Evolutionary conservation across 345 rosid genomes (phyloP).

Genomic region (Dimocarpus longan): DNA sequence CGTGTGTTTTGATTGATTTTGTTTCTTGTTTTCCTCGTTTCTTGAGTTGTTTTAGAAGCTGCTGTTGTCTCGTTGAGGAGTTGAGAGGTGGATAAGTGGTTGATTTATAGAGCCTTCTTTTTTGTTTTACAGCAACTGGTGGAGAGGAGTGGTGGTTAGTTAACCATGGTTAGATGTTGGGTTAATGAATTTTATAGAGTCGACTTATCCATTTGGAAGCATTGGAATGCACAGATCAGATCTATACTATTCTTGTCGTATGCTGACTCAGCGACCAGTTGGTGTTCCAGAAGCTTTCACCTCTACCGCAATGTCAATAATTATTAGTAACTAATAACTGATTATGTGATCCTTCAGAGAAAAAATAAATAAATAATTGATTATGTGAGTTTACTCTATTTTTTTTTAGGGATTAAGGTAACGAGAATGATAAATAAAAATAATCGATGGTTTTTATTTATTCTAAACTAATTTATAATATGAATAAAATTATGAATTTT

Average conservation of each 20-base stretch:
- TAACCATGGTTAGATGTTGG: slow-evolving; percentile 37
- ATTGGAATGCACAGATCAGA: too few species aligned
- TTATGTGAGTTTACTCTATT: too few species aligned
- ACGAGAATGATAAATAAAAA: too few species aligned
- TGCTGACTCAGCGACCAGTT: slow-evolving; percentile 52
- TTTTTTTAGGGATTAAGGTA: too few species aligned
- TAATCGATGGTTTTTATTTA: too few species aligned
- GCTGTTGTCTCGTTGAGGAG: not conserved
- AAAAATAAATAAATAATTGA: too few species aligned
- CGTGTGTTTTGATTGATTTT: not conserved
- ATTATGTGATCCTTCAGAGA: not conserved
- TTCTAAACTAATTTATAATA: too few species aligned
- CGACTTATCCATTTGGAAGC: slow-evolving; percentile 27
- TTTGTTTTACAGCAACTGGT: not conserved
- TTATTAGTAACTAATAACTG: not conserved
- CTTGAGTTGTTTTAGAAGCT: not conserved
- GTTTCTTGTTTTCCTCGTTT: not conserved
- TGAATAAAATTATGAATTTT: too few species aligned
- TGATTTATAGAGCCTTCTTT: not conserved
- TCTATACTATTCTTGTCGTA: not conserved
- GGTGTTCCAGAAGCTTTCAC: slow-evolving; percentile 18
- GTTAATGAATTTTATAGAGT: slow-evolving; percentile 13
- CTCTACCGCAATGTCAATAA: not conserved
- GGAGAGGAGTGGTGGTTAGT: not conserved
- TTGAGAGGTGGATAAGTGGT: not conserved